Evolutionary conservation across 2,329 filamentous ascomycete species (phyloP).

Genomic region (Pseudohalonectria lignicola): DNA sequence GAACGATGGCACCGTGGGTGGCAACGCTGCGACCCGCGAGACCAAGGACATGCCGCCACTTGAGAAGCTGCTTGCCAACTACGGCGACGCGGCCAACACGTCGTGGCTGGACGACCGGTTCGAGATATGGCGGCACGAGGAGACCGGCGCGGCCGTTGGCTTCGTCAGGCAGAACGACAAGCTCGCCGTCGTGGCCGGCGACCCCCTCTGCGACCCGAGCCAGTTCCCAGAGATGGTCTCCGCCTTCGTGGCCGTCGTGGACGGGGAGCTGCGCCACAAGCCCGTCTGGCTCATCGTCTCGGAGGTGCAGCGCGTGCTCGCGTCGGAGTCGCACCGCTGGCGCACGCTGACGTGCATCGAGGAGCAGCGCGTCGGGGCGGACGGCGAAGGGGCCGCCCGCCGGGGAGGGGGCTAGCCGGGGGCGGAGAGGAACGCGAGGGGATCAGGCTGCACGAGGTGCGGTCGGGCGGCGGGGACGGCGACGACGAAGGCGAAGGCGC

Average conservation of each 20-base stretch:
- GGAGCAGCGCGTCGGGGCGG: conserved; percentile 77
- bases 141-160: conserved; percentile 73
- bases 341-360: conserved; percentile 79
- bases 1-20: neutral
- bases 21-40: neutral
- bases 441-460: conserved; percentile 66
- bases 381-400: conserved; percentile 61
- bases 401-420: conserved; percentile 30
- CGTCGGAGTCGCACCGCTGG: conserved; percentile 65
- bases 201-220: conserved; percentile 70
- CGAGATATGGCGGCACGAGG: conserved; percentile 71
- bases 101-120: conserved; percentile 89
- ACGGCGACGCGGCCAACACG: conserved; percentile 87
- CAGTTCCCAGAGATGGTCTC: conserved; percentile 67
- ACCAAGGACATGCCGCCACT: too few relatives aligned
- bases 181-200: conserved; percentile 75
- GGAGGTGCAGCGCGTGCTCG: conserved; percentile 68
- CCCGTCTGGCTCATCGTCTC: conserved; percentile 88
- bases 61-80: conserved; percentile 87
- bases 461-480: conserved; percentile 36
- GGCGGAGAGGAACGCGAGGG: conserved; percentile 69
- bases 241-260: conserved; percentile 65
- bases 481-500: conserved; percentile 46
- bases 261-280: conserved; percentile 51
- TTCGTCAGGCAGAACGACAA: conserved; percentile 63